phyloP scores from a whole-genome alignment of 2,329 filamentous ascomycete species.

The Nothophoma quercina region DNA sequence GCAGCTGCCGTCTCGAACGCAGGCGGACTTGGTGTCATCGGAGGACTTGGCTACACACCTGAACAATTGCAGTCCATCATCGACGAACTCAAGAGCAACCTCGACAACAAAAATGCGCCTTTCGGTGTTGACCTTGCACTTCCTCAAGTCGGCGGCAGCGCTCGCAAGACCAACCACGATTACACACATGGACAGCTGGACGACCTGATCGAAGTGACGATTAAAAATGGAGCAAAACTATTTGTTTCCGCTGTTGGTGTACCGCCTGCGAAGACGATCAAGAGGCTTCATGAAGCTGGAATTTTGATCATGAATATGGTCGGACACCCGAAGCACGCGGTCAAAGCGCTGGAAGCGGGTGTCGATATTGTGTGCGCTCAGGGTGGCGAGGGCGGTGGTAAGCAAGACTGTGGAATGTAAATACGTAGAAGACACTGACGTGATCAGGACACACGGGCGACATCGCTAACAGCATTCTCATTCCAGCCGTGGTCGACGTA shows the following conservation, averaged over 20 bases:
- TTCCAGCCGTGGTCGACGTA: slow-evolving; percentile 87
- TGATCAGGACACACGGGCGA: slow-evolving; percentile 75
- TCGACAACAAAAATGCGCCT: slow-evolving; percentile 72
- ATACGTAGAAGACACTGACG: neutral
- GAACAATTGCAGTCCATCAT: slow-evolving; percentile 80
- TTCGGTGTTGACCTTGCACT: slow-evolving; percentile 93
- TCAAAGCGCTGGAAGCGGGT: slow-evolving; percentile 84
- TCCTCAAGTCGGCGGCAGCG: slow-evolving; percentile 83
- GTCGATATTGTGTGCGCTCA: slow-evolving; percentile 93
- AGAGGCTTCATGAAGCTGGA: slow-evolving; percentile 77
- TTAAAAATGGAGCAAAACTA: slow-evolving; percentile 80
- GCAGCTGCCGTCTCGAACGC: slow-evolving; percentile 71
- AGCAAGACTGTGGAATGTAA: neutral
- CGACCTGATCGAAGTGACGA: slow-evolving; percentile 85
- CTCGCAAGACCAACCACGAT: slow-evolving; percentile 92
- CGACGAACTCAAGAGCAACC: slow-evolving; percentile 80
- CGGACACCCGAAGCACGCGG: slow-evolving; percentile 87
- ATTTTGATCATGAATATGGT: slow-evolving; percentile 98
- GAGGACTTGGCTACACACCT: slow-evolving; percentile 60
- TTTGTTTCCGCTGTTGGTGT: slow-evolving; percentile 92
- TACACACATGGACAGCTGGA: slow-evolving; percentile 91
- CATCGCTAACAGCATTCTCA: slow-evolving; percentile 82
- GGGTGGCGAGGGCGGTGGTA: slow-evolving; percentile 84
- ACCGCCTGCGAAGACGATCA: slow-evolving; percentile 76
- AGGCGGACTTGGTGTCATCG: slow-evolving; percentile 74